phyloP scores from a whole-genome alignment of 495 filamentous ascomycete species.

The Penicillium cosmopolitanum region DNA sequence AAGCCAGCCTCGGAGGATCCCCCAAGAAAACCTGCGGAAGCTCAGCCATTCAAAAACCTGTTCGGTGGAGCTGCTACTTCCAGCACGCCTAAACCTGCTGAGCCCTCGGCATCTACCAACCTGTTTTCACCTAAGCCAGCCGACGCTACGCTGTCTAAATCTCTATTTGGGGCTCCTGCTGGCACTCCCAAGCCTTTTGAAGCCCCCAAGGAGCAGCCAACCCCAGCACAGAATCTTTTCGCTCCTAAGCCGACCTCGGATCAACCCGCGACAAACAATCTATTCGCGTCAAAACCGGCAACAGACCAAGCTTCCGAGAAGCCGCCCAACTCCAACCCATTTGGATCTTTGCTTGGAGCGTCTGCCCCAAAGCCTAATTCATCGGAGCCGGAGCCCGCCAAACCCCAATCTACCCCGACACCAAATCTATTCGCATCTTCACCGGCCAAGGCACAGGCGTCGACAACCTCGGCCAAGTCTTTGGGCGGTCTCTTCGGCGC shows the following conservation, averaged over 20 bases:
- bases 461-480: not conserved
- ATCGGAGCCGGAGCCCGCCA: slow-evolving; percentile 10
- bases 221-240: slow-evolving; percentile 9
- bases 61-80: not conserved
- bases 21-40: not conserved
- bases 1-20: slow-evolving; percentile 5
- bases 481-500: slow-evolving; percentile 3
- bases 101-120: not conserved
- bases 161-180: slow-evolving; percentile 9
- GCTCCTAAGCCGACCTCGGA: slow-evolving; percentile 28
- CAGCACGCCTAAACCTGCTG: slow-evolving; percentile 4
- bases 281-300: slow-evolving; percentile 35
- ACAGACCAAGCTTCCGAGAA: slow-evolving; percentile 11
- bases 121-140: slow-evolving; percentile 14
- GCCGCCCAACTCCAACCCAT: slow-evolving; percentile 11
- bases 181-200: not conserved
- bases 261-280: slow-evolving; percentile 28
- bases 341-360: not conserved
- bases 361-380: not conserved
- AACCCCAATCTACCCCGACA: not conserved
- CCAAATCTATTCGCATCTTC: not conserved
- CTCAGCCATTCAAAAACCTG: not conserved
- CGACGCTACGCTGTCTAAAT: not conserved
- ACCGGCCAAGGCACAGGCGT: not conserved
- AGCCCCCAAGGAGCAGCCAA: not conserved